These are phyloP conservation scores for Myxozyma vanderwaltii DNA, from an alignment of 805 yeast genomes.

Conservation along the genomic window DNA sequence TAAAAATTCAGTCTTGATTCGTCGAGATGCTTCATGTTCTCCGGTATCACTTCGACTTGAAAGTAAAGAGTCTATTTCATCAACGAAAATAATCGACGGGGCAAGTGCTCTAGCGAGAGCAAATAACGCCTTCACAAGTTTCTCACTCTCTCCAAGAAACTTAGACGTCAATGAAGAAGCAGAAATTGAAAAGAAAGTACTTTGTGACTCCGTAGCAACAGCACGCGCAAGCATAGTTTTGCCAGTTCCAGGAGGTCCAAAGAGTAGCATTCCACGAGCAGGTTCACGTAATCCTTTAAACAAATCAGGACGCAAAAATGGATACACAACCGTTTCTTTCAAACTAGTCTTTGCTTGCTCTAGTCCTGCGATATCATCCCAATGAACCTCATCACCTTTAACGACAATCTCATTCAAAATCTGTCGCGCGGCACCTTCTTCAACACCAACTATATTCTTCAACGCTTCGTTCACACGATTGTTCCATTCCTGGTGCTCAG, in stretches of 20 bases:
- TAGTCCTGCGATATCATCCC: slow-evolving; percentile 95
- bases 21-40: slow-evolving; percentile 83
- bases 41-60: slow-evolving; percentile 75
- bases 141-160: slow-evolving; percentile 87
- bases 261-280: slow-evolving; percentile 90
- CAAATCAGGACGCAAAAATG: slow-evolving; percentile 89
- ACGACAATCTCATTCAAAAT: slow-evolving; percentile 86
- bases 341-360: slow-evolving; percentile 84
- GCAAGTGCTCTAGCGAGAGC: slow-evolving; percentile 80
- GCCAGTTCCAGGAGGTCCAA: slow-evolving; percentile 99
- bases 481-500: slow-evolving; percentile 31
- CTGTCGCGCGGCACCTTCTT: slow-evolving; percentile 74
- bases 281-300: slow-evolving; percentile 92
- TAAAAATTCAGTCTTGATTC: slow-evolving; percentile 89
- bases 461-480: slow-evolving; percentile 37
- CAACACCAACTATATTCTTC: slow-evolving; percentile 62
- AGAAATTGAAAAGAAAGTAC: slow-evolving; percentile 88
- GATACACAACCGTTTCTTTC: slow-evolving; percentile 94
- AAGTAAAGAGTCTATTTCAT: slow-evolving; percentile 89
- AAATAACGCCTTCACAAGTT: slow-evolving; percentile 85
- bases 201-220: slow-evolving; percentile 91
- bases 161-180: slow-evolving; percentile 87
- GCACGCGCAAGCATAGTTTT: slow-evolving; percentile 97
- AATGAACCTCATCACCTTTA: slow-evolving; percentile 84
- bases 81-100: slow-evolving; percentile 92